These are phyloP conservation scores for Phlyctochytrium arcticum DNA, from an alignment of 192 early-diverging fungal genomes.

Conservation along the genomic window DNA sequence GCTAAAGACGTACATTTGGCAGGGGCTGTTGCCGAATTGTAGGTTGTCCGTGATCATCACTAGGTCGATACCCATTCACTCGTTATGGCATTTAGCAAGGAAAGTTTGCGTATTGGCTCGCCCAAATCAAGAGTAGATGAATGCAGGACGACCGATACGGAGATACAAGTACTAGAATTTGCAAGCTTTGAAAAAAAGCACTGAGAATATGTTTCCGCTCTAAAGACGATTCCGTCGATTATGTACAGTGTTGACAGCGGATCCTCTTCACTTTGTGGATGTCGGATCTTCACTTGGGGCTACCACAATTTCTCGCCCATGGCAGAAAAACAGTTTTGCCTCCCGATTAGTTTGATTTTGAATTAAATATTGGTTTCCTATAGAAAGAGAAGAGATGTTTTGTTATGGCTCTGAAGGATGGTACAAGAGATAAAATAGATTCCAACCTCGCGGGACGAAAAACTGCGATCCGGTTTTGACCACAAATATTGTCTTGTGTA, in stretches of 20 bases:
- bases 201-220: too few relatives aligned
- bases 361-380: conserved; percentile 42
- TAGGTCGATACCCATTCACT: too few relatives aligned
- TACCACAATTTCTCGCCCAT: conserved; percentile 22
- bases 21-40: too few relatives aligned
- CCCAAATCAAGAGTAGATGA: conserved; percentile 18
- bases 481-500: conserved; percentile 45
- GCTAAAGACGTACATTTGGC: too few relatives aligned
- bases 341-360: conserved; percentile 26
- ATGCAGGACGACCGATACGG: neutral
- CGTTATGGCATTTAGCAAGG: neutral
- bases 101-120: neutral
- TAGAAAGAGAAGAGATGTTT: neutral
- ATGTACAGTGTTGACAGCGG: too few relatives aligned
- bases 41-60: too few relatives aligned
- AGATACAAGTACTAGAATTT: neutral
- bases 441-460: conserved; percentile 52
- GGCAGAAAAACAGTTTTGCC: conserved; percentile 36
- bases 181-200: neutral
- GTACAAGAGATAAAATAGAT: neutral
- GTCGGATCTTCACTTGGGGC: neutral
- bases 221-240: too few relatives aligned
- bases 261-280: too few relatives aligned
- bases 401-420: neutral
- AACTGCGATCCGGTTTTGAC: conserved; percentile 38